phyloP scores from a whole-genome alignment of 768 basidiomycete species.

The Candolleomyces efflorescens region DNA sequence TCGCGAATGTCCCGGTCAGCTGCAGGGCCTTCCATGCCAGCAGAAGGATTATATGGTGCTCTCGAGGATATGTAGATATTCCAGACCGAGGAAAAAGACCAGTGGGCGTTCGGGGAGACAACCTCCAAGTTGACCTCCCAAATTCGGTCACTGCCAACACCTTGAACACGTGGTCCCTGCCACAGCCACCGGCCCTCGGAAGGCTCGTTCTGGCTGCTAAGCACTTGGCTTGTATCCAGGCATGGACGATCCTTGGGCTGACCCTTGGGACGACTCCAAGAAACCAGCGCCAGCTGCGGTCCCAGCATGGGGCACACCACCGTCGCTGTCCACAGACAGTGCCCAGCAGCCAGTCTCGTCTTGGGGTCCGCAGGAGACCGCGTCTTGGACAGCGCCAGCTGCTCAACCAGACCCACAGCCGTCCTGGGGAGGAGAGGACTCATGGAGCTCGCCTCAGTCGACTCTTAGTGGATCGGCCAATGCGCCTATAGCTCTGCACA shows the following conservation, averaged over 20 bases:
- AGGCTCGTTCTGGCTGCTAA: neutral
- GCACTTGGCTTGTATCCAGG: neutral
- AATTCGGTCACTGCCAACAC: too few relatives aligned
- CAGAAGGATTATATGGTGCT: neutral
- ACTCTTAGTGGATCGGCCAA: neutral
- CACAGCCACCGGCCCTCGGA: too few relatives aligned
- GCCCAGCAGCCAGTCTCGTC: constrained; percentile 5
- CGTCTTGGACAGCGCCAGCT: neutral
- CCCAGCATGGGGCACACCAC: neutral
- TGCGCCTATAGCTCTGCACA: neutral
- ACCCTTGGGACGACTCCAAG: constrained; percentile 53
- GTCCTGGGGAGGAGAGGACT: neutral
- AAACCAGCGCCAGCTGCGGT: neutral
- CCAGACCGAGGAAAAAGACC: too few relatives aligned
- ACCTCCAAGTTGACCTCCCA: too few relatives aligned
- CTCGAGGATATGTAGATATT: neutral
- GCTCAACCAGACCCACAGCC: neutral
- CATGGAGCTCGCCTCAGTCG: neutral
- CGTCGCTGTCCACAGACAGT: constrained; percentile 6
- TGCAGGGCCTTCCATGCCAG: constrained; percentile 30
- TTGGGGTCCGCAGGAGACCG: constrained; percentile 6
- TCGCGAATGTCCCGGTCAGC: constrained; percentile 43
- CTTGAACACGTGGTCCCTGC: too few relatives aligned
- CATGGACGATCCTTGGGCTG: constrained; percentile 80
- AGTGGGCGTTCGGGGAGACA: too few relatives aligned